These are phyloP conservation scores for Trametes cubensis DNA, from an alignment of 768 basidiomycete species.

Conservation along the genomic window DNA sequence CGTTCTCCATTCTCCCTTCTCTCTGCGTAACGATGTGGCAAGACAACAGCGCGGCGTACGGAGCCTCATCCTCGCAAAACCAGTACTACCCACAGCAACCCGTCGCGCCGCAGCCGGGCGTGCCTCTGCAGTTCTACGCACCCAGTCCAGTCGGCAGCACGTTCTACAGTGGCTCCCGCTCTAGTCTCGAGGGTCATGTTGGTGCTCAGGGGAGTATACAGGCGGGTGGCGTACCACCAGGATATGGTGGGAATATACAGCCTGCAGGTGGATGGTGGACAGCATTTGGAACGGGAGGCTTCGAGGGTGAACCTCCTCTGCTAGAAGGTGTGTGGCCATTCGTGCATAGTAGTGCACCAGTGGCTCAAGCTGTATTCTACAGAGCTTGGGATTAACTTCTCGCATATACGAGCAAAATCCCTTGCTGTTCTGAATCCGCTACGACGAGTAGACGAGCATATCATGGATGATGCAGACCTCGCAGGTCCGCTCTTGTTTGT, in stretches of 20 bases:
- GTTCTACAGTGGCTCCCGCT: slow-evolving; percentile 71
- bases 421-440: slow-evolving; percentile 95
- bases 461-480: slow-evolving; percentile 99
- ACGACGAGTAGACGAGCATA: slow-evolving; percentile 77
- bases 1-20: slow-evolving; percentile 7
- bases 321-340: slow-evolving; percentile 69
- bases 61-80: slow-evolving; percentile 59
- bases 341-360: no score
- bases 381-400: slow-evolving; percentile 99
- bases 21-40: slow-evolving; percentile 65
- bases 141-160: slow-evolving; percentile 57
- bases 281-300: slow-evolving; percentile 92
- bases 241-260: slow-evolving; percentile 76
- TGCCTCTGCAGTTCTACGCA: slow-evolving; percentile 78
- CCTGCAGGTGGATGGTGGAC: slow-evolving; percentile 86
- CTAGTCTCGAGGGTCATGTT: slow-evolving; percentile 77
- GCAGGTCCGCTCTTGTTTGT: slow-evolving; percentile 95
- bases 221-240: slow-evolving; percentile 43
- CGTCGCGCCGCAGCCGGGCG: slow-evolving; percentile 48
- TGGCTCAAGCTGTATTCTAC: slow-evolving; percentile 6
- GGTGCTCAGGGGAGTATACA: slow-evolving; percentile 56
- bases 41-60: slow-evolving; percentile 62
- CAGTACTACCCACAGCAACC: slow-evolving; percentile 50
- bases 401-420: slow-evolving; percentile 92
- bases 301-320: slow-evolving; percentile 94